Percentiles rank a stretch among this genome's conserved stretches.
phyloP scores from a whole-genome alignment of 257 asterid species.

The Fraxinus pennsylvanica region DNA sequence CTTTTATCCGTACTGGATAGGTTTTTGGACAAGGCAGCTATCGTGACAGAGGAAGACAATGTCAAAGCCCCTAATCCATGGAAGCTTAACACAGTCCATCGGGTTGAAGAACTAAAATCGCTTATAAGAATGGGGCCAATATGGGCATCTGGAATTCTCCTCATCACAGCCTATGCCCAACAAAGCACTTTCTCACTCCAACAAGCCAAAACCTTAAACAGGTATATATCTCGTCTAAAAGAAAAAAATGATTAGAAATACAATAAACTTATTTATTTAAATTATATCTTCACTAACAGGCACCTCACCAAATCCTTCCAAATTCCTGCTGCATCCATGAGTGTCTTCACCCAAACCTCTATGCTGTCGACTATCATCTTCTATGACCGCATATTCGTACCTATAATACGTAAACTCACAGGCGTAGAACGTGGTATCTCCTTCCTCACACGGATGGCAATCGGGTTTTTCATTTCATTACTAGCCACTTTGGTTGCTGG shows the following conservation, averaged over 20 bases:
- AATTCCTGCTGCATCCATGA: conserved; percentile 83
- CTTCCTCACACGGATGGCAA: conserved; percentile 70
- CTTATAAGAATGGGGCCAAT: conserved; percentile 85
- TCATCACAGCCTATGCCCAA: conserved; percentile 76
- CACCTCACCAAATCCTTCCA: conserved; percentile 56
- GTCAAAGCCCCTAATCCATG: conserved; percentile 61
- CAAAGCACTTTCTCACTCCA: conserved; percentile 77
- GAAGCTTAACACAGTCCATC: conserved; percentile 75
- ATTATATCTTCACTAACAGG: conserved; percentile 45
- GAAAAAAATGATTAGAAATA: neutral
- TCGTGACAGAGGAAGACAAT: conserved; percentile 55
- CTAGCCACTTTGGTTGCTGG: conserved; percentile 77
- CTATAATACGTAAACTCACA: conserved; percentile 51
- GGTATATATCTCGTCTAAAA: neutral
- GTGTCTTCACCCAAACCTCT: conserved; percentile 62
- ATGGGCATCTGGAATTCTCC: conserved; percentile 88
- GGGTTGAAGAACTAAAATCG: conserved; percentile 84
- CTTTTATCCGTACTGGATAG: conserved; percentile 30
- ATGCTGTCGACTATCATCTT: conserved; percentile 65
- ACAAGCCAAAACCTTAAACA: conserved; percentile 61
- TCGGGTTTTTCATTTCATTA: conserved; percentile 57
- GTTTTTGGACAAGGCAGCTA: conserved; percentile 77
- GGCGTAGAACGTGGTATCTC: conserved; percentile 81
- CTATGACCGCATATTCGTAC: conserved; percentile 72
- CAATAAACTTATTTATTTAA: neutral